Conservation (phyloP, 805 yeast species). For the Zygotorulaspora sp. region DNA sequence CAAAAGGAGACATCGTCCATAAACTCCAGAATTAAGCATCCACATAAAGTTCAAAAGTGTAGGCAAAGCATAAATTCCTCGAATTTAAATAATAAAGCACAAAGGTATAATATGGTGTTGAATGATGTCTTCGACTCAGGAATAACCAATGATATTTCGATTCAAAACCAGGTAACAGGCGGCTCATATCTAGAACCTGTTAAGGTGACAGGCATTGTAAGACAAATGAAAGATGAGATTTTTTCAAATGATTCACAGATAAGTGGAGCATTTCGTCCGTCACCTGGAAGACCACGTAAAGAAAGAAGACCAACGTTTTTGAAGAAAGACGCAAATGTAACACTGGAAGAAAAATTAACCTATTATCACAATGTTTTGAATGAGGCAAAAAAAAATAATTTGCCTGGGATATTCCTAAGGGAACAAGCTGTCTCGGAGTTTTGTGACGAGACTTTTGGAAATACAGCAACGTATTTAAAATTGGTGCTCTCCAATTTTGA, state of each 20-base stretch:
- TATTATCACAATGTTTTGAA: conserved; percentile 8
- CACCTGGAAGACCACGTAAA: conserved; percentile 11
- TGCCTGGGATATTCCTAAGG: conserved; percentile 13
- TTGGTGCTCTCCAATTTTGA: conserved; percentile 11
- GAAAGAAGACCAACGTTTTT: conserved; percentile 13
- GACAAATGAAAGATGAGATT: neutral
- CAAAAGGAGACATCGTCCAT: conserved; percentile 9
- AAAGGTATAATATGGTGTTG: conserved; percentile 11
- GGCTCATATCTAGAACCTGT: neutral
- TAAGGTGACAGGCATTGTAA: neutral
- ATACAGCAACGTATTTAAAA: conserved; percentile 6
- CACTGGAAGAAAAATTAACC: conserved; percentile 10
- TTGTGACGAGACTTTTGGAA: conserved; percentile 8
- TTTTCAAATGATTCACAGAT: neutral
- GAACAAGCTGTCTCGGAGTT: conserved; percentile 17
- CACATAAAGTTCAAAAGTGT: conserved; percentile 11
- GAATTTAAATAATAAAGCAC: conserved; percentile 6
- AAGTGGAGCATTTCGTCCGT: neutral
- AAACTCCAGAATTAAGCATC: neutral
- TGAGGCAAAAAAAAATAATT: conserved; percentile 8
- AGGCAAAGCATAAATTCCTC: conserved; percentile 1
- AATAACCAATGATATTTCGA: neutral
- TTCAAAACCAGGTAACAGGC: neutral
- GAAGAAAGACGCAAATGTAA: conserved; percentile 13
- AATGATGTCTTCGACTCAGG: conserved; percentile 11